A percentile compares a stretch with the other conserved stretches of the same genome.
These are phyloP conservation scores for Penicillium sp. DNA, from an alignment of 2,329 filamentous ascomycete species.

Conservation along the genomic window DNA sequence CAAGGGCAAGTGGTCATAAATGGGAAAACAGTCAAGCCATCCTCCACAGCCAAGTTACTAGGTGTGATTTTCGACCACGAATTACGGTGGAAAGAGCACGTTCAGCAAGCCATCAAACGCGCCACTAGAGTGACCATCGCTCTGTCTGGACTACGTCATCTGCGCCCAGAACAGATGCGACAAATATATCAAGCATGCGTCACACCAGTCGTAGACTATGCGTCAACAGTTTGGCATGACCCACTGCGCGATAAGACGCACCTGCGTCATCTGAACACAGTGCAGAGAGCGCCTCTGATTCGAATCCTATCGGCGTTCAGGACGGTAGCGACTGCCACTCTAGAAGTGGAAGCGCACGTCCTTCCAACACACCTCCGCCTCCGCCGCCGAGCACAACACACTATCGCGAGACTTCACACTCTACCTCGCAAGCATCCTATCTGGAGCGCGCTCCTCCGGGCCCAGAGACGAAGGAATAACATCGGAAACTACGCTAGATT, in stretches of 20 bases:
- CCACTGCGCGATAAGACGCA: constrained; percentile 15
- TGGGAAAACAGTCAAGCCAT: constrained; percentile 13
- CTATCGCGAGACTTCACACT: constrained; percentile 19
- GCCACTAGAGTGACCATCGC: constrained; percentile 18
- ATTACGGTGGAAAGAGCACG: no score
- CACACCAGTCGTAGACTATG: constrained; percentile 23
- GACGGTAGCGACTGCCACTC: constrained; percentile 18
- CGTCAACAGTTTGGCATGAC: constrained; percentile 25
- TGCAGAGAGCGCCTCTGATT: constrained; percentile 21
- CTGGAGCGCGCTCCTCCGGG: constrained; percentile 9
- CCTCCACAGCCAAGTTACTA: constrained; percentile 24
- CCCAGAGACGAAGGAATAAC: constrained; percentile 17
- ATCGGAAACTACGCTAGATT: constrained; percentile 13
- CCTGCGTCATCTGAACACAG: constrained; percentile 20
- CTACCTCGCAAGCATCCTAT: constrained; percentile 20
- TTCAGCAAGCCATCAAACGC: constrained; percentile 20
- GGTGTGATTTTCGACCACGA: constrained; percentile 27
- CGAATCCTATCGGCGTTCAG: constrained; percentile 23
- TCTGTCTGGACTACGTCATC: constrained; percentile 19
- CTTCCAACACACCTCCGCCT: constrained; percentile 18
- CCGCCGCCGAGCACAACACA: constrained; percentile 14
- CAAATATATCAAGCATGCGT: constrained; percentile 27
- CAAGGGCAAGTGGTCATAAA: constrained; percentile 16
- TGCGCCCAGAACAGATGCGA: constrained; percentile 24
- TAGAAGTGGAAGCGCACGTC: constrained; percentile 25